Base-by-base conservation (phyloP, 805 yeast genomes). In the Barnettozyma populi region DNA sequence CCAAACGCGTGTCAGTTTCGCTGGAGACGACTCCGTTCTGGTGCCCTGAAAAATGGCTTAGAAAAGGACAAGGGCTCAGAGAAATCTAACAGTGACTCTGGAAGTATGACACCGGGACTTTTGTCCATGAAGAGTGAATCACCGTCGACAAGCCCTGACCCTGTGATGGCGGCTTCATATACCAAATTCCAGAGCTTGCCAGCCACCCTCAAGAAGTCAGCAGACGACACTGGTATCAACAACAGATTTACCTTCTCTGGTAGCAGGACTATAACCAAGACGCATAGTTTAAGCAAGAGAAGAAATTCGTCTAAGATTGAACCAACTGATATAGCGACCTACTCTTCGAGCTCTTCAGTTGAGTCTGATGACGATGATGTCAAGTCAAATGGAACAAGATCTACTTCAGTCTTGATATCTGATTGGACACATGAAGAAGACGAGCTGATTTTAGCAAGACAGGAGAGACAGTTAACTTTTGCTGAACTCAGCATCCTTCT, bases 1-100 rank as follows among this genome's bases (percentile, higher is more conserved):
- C 90, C 95, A 34, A 88, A 86, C 61, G 95, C 95, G 2, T 86
- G 95, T 58, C 95, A 86, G 67, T 86, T 86, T 61, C 77, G 96
- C 56, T 88, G 96, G 96, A 76, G 96, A 63, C 68, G 96, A 52
- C 68, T 82, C 41, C 77, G 70, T 52, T 69, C 73, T 1, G 75
- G 75, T 1, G 65, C 69, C 21, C 53, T 71, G 44, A 71, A 72
- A 49, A 43, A 59, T 18, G 46, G 54, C 2, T 48, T 51, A 19
- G 43, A 24, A 6, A 41, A 31, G 24, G 49, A 46, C 20, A 46
- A 41, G 39, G 19, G 16, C 8, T 37, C 27, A 23, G 41, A 20
- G 18, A 23, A 23, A 18, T 23, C 41, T 23, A 23, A 9, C 16
- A 37, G 41, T 56, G 23, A 46, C 57, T 11, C 48, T 57, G 36